phyloP scores from a whole-genome alignment of 257 asterid genomes.

The Solanum etuberosum region DNA sequence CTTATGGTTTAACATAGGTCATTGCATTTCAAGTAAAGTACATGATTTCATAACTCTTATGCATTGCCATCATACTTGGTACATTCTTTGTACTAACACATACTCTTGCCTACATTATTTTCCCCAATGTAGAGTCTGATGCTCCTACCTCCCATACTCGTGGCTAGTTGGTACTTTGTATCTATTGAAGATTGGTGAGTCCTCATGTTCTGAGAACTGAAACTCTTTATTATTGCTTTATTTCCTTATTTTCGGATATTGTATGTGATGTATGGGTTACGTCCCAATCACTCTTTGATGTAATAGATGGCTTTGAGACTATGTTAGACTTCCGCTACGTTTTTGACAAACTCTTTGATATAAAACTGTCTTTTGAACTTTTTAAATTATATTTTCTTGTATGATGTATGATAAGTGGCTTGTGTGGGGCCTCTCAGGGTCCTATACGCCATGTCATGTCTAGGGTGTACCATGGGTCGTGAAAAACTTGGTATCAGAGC shows the following conservation, averaged over 20 bases:
- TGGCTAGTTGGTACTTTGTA: neutral
- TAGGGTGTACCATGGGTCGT: neutral
- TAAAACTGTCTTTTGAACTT: neutral
- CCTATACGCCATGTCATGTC: neutral
- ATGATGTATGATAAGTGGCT: neutral
- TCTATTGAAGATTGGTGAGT: neutral
- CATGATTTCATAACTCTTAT: neutral
- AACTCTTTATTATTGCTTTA: too few species aligned
- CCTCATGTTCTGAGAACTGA: neutral
- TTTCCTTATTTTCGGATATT: neutral
- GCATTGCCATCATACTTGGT: neutral
- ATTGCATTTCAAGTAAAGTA: too few species aligned
- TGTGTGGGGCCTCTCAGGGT: neutral
- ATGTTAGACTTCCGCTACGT: neutral
- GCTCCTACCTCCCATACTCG: neutral
- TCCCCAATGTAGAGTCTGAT: too few species aligned
- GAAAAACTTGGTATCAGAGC: neutral
- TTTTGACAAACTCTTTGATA: neutral
- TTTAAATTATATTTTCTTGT: neutral
- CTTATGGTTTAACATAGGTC: neutral
- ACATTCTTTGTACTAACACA: neutral
- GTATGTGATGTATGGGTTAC: neutral
- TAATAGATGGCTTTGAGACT: neutral
- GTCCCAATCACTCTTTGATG: neutral
- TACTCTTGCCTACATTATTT: neutral